These are phyloP conservation scores for Biancaea sappan DNA, from an alignment of 306 rosid species.

Conservation along the genomic window DNA sequence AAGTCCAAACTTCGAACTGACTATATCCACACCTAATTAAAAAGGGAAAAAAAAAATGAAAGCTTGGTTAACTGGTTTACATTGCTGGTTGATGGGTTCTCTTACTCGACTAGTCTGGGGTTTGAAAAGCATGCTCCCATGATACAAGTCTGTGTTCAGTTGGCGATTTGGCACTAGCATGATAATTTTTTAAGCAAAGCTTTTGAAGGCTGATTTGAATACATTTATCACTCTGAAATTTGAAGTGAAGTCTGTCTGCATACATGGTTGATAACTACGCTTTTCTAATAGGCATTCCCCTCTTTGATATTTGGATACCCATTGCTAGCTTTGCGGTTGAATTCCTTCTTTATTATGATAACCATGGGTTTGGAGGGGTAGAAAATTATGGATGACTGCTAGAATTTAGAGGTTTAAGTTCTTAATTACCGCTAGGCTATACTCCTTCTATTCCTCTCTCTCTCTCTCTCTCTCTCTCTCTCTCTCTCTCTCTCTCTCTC, in stretches of 20 bases:
- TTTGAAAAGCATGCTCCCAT: too few relatives aligned
- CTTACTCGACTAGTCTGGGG: background rate
- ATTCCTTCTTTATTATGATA: too few relatives aligned
- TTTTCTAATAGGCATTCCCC: background rate
- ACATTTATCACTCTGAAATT: background rate
- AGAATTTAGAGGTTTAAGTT: background rate
- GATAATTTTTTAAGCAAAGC: background rate
- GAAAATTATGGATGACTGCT: background rate
- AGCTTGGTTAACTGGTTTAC: background rate
- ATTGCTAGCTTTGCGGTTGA: background rate
- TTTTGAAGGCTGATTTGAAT: background rate
- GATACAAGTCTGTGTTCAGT: too few relatives aligned
- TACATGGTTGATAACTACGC: background rate
- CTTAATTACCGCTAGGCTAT: background rate
- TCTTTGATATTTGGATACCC: background rate
- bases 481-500: background rate
- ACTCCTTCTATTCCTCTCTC: too few relatives aligned
- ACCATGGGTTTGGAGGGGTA: background rate
- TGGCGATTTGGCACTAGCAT: too few relatives aligned
- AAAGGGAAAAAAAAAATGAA: background rate
- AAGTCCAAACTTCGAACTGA: background rate
- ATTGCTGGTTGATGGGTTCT: constrained; percentile 13
- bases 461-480: background rate
- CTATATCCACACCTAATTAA: background rate
- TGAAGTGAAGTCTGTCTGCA: background rate